Conservation (phyloP, 129 eudicot genomes). For the Flaveria ramosissima region DNA sequence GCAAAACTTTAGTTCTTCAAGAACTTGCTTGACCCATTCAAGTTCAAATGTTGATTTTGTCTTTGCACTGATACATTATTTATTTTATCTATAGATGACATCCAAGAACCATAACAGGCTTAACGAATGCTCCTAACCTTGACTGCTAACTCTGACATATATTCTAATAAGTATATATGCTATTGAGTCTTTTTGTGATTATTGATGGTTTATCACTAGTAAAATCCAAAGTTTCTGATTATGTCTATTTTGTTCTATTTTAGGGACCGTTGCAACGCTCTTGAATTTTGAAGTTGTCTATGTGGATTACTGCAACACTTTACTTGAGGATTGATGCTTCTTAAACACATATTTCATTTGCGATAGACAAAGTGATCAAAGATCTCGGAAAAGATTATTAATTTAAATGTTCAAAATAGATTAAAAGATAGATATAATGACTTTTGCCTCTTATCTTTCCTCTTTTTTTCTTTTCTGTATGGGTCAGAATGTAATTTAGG, state of each 20-base stretch:
- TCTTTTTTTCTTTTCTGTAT: neutral
- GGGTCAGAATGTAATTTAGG: constrained; percentile 22
- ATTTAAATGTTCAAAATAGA: constrained; percentile 21
- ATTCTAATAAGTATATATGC: neutral
- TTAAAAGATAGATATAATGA: constrained; percentile 2
- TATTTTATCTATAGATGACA: too few species aligned
- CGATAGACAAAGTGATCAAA: constrained; percentile 23
- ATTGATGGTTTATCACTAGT: neutral
- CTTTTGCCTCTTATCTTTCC: neutral
- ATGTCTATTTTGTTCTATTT: constrained; percentile 22
- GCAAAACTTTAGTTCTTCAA: too few species aligned
- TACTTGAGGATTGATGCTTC: constrained; percentile 22
- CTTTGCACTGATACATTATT: too few species aligned
- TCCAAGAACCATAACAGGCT: too few species aligned
- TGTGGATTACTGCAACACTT: constrained; percentile 19
- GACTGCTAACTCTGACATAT: too few species aligned
- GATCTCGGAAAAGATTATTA: constrained; percentile 11
- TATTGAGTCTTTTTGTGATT: neutral
- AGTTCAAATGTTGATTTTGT: neutral
- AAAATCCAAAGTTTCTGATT: constrained; percentile 20
- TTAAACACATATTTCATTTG: constrained; percentile 23
- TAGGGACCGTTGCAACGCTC: constrained; percentile 23
- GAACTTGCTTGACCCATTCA: too few species aligned
- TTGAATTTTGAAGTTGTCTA: constrained; percentile 13
- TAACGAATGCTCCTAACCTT: too few species aligned